phyloP scores from a whole-genome alignment of 176 grass and related monocot species.

The Chrysopogon serrulatus region DNA sequence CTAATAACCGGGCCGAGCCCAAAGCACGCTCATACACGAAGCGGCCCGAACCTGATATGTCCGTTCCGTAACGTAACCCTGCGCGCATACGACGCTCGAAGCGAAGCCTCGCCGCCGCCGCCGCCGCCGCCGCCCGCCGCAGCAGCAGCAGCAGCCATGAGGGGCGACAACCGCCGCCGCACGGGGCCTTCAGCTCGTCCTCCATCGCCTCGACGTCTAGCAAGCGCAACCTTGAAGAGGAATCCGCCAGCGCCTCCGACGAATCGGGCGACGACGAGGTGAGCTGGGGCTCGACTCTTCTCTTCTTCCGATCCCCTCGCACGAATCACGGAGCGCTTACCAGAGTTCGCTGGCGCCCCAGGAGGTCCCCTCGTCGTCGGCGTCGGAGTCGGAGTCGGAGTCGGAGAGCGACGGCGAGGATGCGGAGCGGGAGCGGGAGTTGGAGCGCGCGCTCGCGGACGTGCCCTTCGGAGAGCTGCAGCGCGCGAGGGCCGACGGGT shows the following conservation, averaged over 20 bases:
- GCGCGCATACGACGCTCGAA: not conserved
- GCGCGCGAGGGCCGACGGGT: conserved; percentile 70
- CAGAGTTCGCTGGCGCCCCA: not conserved
- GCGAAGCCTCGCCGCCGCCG: not conserved
- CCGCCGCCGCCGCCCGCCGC: not conserved
- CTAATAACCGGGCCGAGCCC: not conserved
- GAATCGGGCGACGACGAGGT: conserved; percentile 35
- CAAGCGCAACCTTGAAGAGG: not conserved
- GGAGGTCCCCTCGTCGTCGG: conserved; percentile 21
- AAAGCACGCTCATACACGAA: not conserved
- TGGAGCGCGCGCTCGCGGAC: conserved; percentile 74
- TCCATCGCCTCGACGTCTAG: not conserved
- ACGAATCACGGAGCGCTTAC: not conserved
- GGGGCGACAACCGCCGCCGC: conserved; percentile 20
- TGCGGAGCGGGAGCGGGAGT: conserved; percentile 37
- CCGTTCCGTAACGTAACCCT: not conserved
- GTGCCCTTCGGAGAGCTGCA: conserved; percentile 80
- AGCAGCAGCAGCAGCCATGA: conserved; percentile 15
- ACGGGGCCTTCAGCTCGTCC: not conserved
- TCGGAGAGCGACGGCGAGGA: conserved; percentile 31
- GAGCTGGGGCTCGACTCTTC: not conserved
- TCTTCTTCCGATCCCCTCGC: not conserved
- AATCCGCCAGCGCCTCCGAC: not conserved
- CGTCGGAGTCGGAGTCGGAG: conserved; percentile 30
- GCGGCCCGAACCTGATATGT: not conserved